Base-by-base conservation (phyloP, 2,329 filamentous ascomycete genomes). In the Neonectria punicea region DNA sequence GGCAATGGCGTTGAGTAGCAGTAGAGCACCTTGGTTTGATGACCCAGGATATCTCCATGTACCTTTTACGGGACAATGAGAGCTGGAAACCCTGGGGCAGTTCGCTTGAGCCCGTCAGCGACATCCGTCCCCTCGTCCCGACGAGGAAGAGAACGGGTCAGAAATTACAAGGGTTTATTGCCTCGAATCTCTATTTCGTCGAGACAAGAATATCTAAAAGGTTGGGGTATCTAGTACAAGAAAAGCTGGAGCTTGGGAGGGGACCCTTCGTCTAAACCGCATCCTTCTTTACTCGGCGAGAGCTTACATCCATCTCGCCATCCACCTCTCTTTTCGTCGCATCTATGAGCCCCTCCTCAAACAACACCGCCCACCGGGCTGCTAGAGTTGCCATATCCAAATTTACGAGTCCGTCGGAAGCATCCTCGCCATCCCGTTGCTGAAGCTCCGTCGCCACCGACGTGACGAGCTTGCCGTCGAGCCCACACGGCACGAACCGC, bases 401-500 rank as follows among this genome's bases (percentile, higher is more conserved):
- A 6, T 32, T 43, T n/a, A 39, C 51, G 22, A 68, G 39, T 30
- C 18, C 25, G 22, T 54, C 32, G 25, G n/a, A 13, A 11, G 59
- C 36, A 13, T 16, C 44, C 25, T 54, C 61, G 76, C 55, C 30
- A 30, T 30, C 58, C 16, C 51, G 65, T 22, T 57, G 54, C 22
- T 41, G 51, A 34, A 83, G 67, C 77, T 92, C 85, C 43, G 81
- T 83, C 68, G 83, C 82, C 63, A 97, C 85, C 76, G 88, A 94
- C n/a, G 93, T 97, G 58, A 93, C 90, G 65, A 86, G 84, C 81
- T 92, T 93, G 25, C 92, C 94, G 66, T 91, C 89, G 43, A 98
- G 80, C 0, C 96, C 96, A 83, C 95, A 98, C 14, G 94, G 92
- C n/a, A 94, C 90, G 77, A 98, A 97, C 67, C 94, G 86, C 47